phyloP scores from a whole-genome alignment of 2,329 filamentous ascomycete species.

The Alternaria arborescens region DNA sequence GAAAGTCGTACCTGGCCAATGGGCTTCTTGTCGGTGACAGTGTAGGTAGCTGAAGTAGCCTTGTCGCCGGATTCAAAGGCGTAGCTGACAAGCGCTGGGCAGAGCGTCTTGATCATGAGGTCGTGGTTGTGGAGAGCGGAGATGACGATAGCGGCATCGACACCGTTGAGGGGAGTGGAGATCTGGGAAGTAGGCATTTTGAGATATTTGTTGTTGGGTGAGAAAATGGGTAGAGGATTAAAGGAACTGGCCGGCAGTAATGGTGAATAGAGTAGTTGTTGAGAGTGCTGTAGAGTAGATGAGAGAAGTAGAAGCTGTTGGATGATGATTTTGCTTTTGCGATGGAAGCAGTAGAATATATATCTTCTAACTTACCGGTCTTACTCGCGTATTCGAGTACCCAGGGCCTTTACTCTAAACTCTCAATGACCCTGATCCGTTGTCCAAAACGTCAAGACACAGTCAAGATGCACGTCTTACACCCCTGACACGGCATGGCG shows the following conservation, averaged over 20 bases:
- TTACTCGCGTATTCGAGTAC: neutral
- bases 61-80: slow-evolving; percentile 46
- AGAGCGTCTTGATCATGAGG: slow-evolving; percentile 52
- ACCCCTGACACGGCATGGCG: slow-evolving; percentile 11
- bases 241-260: slow-evolving; percentile 8
- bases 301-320: slow-evolving; percentile 16
- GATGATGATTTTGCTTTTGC: slow-evolving; percentile 3
- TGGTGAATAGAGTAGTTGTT: neutral
- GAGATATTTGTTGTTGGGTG: slow-evolving; percentile 2
- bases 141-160: slow-evolving; percentile 39
- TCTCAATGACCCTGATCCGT: neutral
- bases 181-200: slow-evolving; percentile 51
- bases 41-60: slow-evolving; percentile 42
- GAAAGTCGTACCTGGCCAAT: slow-evolving; percentile 43
- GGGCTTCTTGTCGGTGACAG: slow-evolving; percentile 52
- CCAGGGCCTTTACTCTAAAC: neutral
- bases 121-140: slow-evolving; percentile 52
- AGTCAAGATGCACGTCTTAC: slow-evolving; percentile 15
- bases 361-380: neutral
- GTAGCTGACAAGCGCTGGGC: slow-evolving; percentile 47
- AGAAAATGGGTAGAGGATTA: neutral
- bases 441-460: slow-evolving; percentile 18
- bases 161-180: slow-evolving; percentile 44
- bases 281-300: neutral
- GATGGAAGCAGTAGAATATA: slow-evolving; percentile 16